Percentiles rank a stretch among this genome's conserved stretches.
These are phyloP conservation scores for Salix arbutifolia DNA, from an alignment of 345 rosid species.

Conservation along the genomic window DNA sequence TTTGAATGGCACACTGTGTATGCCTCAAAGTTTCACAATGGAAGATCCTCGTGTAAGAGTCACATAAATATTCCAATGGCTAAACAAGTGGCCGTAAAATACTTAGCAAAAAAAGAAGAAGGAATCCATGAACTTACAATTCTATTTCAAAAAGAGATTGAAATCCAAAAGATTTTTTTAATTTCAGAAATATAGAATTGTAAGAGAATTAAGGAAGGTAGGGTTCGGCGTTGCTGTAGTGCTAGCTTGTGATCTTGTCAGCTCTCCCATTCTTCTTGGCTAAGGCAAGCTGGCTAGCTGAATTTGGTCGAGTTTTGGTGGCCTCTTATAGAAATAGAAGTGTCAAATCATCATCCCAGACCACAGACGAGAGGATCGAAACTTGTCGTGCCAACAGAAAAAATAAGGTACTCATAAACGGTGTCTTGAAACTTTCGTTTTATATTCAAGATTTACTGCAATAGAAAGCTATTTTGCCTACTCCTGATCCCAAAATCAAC, in stretches of 20 bases:
- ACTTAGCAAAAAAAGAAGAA: too few relatives aligned
- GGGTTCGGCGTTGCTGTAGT: conserved; percentile 44
- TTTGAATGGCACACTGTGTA: too few relatives aligned
- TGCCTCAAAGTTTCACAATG: too few relatives aligned
- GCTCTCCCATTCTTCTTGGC: conserved; percentile 34
- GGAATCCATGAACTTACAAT: background rate
- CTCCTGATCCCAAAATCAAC: too few relatives aligned
- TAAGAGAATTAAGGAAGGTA: conserved; percentile 16
- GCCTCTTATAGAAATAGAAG: conserved; percentile 30
- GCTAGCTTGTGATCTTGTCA: conserved; percentile 37
- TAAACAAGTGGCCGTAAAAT: background rate
- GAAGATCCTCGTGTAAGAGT: too few relatives aligned
- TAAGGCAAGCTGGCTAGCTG: conserved; percentile 31
- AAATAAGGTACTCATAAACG: conserved; percentile 26
- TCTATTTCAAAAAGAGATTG: background rate
- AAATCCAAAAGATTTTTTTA: too few relatives aligned
- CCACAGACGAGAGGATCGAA: conserved; percentile 13
- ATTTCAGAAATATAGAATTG: background rate
- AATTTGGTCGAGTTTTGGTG: conserved; percentile 38
- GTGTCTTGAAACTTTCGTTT: background rate
- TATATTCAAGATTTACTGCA: background rate
- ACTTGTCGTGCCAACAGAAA: conserved; percentile 30
- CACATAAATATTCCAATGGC: background rate
- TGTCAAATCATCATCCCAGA: conserved; percentile 14
- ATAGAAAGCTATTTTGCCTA: background rate